phyloP scores from a whole-genome alignment of 225 moss, liverwort and hornwort species.

The Physcomitrium patens region DNA sequence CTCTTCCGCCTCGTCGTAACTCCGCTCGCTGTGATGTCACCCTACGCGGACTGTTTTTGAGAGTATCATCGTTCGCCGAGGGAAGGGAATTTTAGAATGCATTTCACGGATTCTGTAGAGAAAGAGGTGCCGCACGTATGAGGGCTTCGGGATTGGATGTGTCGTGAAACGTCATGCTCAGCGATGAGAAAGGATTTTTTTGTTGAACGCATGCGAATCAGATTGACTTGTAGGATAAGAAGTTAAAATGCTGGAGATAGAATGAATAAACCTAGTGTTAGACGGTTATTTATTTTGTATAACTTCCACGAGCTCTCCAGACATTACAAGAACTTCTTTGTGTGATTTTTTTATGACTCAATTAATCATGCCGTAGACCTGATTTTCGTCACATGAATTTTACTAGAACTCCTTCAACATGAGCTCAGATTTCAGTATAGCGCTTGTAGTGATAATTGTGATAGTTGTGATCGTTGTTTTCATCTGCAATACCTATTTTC shows the following conservation, averaged over 20 bases:
- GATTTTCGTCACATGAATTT: neutral
- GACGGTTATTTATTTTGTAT: neutral
- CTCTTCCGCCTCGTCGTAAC: neutral
- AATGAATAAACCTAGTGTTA: neutral
- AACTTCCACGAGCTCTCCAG: neutral
- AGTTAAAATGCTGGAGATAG: neutral
- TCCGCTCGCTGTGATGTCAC: neutral
- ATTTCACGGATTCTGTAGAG: neutral
- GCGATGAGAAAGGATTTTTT: neutral
- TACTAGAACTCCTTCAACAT: neutral
- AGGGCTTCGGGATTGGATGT: neutral
- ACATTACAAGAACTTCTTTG: neutral
- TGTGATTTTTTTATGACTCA: neutral
- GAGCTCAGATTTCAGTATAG: conserved; percentile 70
- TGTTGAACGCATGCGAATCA: neutral
- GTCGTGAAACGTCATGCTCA: neutral
- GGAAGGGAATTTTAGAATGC: neutral
- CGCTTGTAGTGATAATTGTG: conserved; percentile 74
- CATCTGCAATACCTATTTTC: conserved; percentile 73
- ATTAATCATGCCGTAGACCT: neutral
- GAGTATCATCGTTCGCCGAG: neutral
- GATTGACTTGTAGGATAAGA: neutral
- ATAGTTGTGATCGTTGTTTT: conserved; percentile 74
- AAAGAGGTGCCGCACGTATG: neutral
- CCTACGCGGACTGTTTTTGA: neutral